Base-by-base conservation (phyloP, 164 flowering plant species). In the Magnolia kwangsiensis region DNA sequence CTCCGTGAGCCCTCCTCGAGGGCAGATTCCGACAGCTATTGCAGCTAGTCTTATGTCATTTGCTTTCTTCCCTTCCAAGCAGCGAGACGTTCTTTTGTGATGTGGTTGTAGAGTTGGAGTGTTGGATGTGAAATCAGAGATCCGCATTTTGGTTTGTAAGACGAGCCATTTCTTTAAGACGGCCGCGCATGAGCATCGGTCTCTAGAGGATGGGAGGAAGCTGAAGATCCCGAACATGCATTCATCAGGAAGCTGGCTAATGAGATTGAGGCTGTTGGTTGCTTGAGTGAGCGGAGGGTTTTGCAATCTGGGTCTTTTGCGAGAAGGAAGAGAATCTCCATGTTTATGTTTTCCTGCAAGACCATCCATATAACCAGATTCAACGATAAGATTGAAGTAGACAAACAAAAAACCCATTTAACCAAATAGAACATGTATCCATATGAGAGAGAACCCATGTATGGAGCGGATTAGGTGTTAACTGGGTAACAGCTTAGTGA, bases 1-100 rank as follows among this genome's bases (percentile, higher is more conserved):
- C 75, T 85, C 80, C 63, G 83, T 82, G 11, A 85, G 72, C 58
- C 84, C 83, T 20, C 82, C 84, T 31, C 76, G 81, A 76, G 49
- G 71, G 24, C 75, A 51, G 31, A 76, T 79, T 51, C 87, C 85
- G 21, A 85, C 79, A 50, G 87, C 81, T 51, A 85, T 79, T 11
- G 87, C 87, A 63, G 87, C 87, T 63, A 84, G 83, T 63, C 85
- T 79, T 11, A 82, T 64, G 72, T 84, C 85, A 4, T 82, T 82
- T 27, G 87, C 85, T n/a, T 80, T 80, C 75, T 82, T 82, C 45
- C 87, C 87, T 79, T 85, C 82, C 72, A 84, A 72, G 70, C 81
- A 78, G 74, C 85, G 82, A 1, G 83, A 70, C 16, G 65, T 49
- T 63, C 49, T 16, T 0, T 51, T 27, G 11, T 71, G n/a, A 19